Percentiles rank a stretch among this genome's conserved stretches.
phyloP scores from a whole-genome alignment of 768 basidiomycete genomes.

The Boletus edulis region DNA sequence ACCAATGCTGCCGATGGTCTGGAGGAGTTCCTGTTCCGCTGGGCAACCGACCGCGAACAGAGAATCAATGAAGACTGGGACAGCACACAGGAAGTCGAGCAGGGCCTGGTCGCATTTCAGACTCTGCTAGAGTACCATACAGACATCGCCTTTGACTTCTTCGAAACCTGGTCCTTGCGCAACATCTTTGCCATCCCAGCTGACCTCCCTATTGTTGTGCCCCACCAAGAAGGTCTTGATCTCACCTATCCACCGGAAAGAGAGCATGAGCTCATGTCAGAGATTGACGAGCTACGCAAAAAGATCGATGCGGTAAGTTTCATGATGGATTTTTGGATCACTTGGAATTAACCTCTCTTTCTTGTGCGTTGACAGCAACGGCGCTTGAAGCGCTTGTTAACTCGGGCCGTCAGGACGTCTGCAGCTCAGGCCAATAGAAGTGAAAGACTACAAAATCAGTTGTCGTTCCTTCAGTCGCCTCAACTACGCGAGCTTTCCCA shows the following conservation, averaged over 20 bases:
- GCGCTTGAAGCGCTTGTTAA: constrained; percentile 55
- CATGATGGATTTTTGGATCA: not conserved
- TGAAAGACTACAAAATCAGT: constrained; percentile 38
- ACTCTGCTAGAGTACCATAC: constrained; percentile 86
- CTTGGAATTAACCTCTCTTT: constrained; percentile 8
- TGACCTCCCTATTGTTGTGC: constrained; percentile 67
- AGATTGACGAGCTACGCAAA: constrained; percentile 64
- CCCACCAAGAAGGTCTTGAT: constrained; percentile 74
- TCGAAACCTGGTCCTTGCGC: constrained; percentile 85
- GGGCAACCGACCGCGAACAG: constrained; percentile 65
- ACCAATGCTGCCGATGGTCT: constrained; percentile 76
- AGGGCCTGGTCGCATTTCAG: constrained; percentile 84
- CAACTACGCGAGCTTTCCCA: constrained; percentile 37
- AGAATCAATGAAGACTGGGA: constrained; percentile 49
- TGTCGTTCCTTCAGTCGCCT: constrained; percentile 45
- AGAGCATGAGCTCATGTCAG: constrained; percentile 59
- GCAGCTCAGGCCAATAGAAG: constrained; percentile 46
- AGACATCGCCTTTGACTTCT: constrained; percentile 88
- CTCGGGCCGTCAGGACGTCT: constrained; percentile 50
- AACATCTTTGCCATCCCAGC: constrained; percentile 82
- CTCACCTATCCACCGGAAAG: constrained; percentile 56
- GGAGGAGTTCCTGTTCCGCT: constrained; percentile 71
- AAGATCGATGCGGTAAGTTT: constrained; percentile 67
- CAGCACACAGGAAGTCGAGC: constrained; percentile 66
- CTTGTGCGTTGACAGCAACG: constrained; percentile 49